A percentile compares a stretch with the other conserved stretches of the same genome.
Evolutionary conservation across 305 asterid genomes (phyloP).

Genomic region (Fraxinus angustifolia): DNA sequence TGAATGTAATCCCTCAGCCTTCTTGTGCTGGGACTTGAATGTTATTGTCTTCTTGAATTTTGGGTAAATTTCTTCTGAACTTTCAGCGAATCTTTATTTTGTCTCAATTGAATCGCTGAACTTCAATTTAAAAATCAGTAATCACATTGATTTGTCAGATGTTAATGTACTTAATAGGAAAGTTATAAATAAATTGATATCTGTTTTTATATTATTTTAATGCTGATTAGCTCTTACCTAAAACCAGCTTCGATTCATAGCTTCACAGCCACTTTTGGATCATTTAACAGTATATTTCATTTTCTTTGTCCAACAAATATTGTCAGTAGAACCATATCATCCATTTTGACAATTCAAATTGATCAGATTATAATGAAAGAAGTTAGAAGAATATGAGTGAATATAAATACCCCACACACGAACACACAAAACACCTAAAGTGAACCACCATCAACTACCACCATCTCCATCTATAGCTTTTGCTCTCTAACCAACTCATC

Average conservation of each 20-base stretch:
- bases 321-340: too few species aligned
- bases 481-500: not conserved
- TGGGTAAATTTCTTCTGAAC: not conserved
- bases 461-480: not conserved
- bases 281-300: not conserved
- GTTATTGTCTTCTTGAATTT: not conserved
- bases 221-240: not conserved
- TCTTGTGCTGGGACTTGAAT: not conserved
- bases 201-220: not conserved
- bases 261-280: not conserved
- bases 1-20: not conserved
- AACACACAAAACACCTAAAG: too few species aligned
- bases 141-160: not conserved
- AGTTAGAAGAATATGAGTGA: not conserved
- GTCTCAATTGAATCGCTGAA: not conserved
- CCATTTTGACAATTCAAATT: too few species aligned
- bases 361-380: not conserved
- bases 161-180: not conserved
- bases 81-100: not conserved
- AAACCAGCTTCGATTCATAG: not conserved
- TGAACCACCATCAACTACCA: not conserved
- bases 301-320: too few species aligned
- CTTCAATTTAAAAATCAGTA: not conserved
- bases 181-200: not conserved
- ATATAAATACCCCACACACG: not conserved